Base-by-base conservation (phyloP, 2,329 filamentous ascomycete genomes). In the Epichloe typhina region DNA sequence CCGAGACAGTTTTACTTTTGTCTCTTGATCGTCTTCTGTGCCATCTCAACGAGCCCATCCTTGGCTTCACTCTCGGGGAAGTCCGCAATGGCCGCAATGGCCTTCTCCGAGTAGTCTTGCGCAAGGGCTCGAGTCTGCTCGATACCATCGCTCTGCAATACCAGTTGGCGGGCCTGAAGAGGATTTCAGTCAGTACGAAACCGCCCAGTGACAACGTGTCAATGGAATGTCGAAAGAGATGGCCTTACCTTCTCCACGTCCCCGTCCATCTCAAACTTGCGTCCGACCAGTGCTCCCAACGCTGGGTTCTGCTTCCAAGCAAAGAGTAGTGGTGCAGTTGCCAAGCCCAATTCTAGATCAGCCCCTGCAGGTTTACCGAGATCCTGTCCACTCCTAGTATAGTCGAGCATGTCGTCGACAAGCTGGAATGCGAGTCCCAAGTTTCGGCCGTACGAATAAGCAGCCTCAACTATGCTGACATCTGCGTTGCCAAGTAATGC, bases 51-150 rank as follows among this genome's bases (percentile, higher is more conserved):
- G 40, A 98, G 73, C 0, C 91, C 91, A 33, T 85, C 79, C 72
- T 95, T 97, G 52, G 93, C 93, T 57, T 97, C 91, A 65, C 89
- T 91, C n/a, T 90, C 84, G 6, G 93, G 93, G 67, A 98, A 95
- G 44, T 73, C 71, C 56, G 78, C 76, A 61, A 98, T 86, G n/a
- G 90, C 87, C 5, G 81, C 77, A 54, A 95, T 86, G 31, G 93
- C 93, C 63, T 87, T 87, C 62, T 93, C 84, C 39, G 86, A 84
- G 66, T 95, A 98, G 60, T 94, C 86, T 64, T 95, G 84, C 1
- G 93, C 93, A 33, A 98, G 74, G 7, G 84, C 87, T 58, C 89
- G 81, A 1, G 93, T 98, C 68, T 96, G 88, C 66, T 95, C 86
- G 45, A 98, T 82, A 17, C 93, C 93, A 59, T 93, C 80, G 64